A percentile compares a stretch with the other conserved stretches of the same genome.
Conservation (phyloP, 202 grass and related monocot genomes). For the Dendrocalamus latiflorus region DNA sequence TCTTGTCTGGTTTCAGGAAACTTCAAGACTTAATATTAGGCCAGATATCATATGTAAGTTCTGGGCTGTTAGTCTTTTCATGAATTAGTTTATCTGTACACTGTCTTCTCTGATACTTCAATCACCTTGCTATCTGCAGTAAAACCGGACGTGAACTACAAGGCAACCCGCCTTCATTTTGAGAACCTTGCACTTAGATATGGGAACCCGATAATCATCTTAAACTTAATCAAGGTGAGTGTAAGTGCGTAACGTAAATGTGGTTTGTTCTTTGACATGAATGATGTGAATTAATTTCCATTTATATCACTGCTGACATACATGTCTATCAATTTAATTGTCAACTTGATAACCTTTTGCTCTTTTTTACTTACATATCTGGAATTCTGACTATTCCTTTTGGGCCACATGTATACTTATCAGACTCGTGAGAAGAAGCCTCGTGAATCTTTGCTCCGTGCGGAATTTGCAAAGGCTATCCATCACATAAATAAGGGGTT, state of each 20-base stretch:
- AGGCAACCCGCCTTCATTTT: slow-evolving; percentile 86
- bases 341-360: slow-evolving; percentile 9
- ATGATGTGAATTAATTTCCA: background rate
- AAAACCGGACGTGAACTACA: slow-evolving; percentile 73
- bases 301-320: background rate
- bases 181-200: slow-evolving; percentile 95
- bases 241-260: background rate
- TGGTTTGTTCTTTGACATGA: slow-evolving; percentile 1
- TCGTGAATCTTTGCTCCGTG: slow-evolving; percentile 87
- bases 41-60: slow-evolving; percentile 96
- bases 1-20: slow-evolving; percentile 96
- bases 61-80: background rate
- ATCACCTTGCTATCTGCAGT: slow-evolving; percentile 47
- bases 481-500: slow-evolving; percentile 81
- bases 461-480: slow-evolving; percentile 90
- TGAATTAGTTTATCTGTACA: slow-evolving; percentile 1
- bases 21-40: slow-evolving; percentile 92
- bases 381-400: slow-evolving; percentile 18
- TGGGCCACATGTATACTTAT: slow-evolving; percentile 23
- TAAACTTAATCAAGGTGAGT: slow-evolving; percentile 98
- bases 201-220: slow-evolving; percentile 89
- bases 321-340: slow-evolving; percentile 4
- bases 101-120: slow-evolving; percentile 16
- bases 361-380: slow-evolving; percentile 1
- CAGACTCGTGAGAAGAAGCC: slow-evolving; percentile 94